Base-by-base conservation (phyloP, 148 eudicot species). In the Talinum fruticosum region DNA sequence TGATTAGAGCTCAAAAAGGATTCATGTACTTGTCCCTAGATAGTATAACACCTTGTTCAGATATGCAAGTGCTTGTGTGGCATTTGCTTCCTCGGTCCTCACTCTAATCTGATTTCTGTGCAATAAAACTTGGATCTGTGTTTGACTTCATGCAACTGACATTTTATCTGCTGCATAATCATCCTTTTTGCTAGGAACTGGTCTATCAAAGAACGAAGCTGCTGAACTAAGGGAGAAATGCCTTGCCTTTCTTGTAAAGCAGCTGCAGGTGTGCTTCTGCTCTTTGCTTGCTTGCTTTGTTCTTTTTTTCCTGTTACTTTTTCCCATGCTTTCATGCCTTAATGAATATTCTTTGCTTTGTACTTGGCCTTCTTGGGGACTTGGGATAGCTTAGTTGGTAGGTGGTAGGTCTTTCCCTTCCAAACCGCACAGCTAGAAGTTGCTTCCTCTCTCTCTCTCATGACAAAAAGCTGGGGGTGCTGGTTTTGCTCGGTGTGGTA, bases 131-230 rank as follows among this genome's bases (percentile, higher is more conserved):
- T 64, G 8, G 2, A 28, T 32, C 28, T 32, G 24, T 14, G 49
- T 59, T 47, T 36, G 36, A 8, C 7, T 21, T n/a, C n/a, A 2
- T 51, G 30, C 36, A 8, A 16, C n/a, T 49, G 53, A 32, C 0
- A 12, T 32, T 23, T 18, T 15, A 35, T 30, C 41, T 76, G 44
- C 38, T 10, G n/a, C 23, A 2, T 36, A 36, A 21, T 30, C 36
- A 15, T 62, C 30, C 19, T 13, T 47, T 66, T 36, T 57, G n/a
- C 64, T 83, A 94, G 98, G 98, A 79, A 87, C 97, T 54, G 89
- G 87, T 75, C 79, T 95, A 79, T 84, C 92, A 51, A 90, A 80
- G 82, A 74, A 34, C 47, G 96, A 89, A 75, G 94, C 96, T 64
- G 79, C 86, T 76, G 87, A 78, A 77, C 73, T 92, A 83, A 87